Evolutionary conservation across 2,329 filamentous ascomycete genomes (phyloP).

Genomic region (Cytospora paraplurivora): DNA sequence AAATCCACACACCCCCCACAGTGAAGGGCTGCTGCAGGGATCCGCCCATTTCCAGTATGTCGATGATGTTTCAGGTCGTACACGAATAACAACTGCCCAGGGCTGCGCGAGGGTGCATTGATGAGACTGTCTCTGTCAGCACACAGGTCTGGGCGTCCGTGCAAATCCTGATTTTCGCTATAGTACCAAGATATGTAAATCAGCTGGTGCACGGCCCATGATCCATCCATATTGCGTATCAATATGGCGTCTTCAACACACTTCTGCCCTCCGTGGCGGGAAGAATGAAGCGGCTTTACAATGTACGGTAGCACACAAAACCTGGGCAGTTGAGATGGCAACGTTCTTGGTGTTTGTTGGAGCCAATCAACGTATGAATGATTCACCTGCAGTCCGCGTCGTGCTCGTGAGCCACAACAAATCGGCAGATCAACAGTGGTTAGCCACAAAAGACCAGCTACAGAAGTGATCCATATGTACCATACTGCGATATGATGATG

Average conservation of each 20-base stretch:
- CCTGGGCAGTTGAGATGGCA: neutral
- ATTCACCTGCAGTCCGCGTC: neutral
- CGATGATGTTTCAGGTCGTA: constrained; percentile 25
- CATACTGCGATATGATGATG: neutral
- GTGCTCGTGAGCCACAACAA: neutral
- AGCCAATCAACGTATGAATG: neutral
- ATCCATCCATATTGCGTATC: neutral
- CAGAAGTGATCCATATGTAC: neutral
- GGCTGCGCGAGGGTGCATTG: constrained; percentile 8
- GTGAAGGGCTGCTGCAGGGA: constrained; percentile 11
- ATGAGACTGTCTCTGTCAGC: constrained; percentile 8
- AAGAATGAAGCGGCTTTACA: neutral
- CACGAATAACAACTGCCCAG: constrained; percentile 6
- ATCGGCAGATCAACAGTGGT: neutral
- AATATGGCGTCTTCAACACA: too few relatives aligned
- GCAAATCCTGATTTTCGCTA: neutral
- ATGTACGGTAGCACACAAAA: too few relatives aligned
- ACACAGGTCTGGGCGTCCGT: constrained; percentile 7
- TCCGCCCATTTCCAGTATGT: neutral
- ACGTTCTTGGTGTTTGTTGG: neutral
- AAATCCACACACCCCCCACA: neutral
- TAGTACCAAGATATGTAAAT: neutral
- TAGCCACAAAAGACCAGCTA: neutral
- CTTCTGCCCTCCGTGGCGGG: neutral
- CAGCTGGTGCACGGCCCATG: neutral